Evolutionary conservation across 305 asterid species (phyloP).

Genomic region (Fraxinus floribunda): DNA sequence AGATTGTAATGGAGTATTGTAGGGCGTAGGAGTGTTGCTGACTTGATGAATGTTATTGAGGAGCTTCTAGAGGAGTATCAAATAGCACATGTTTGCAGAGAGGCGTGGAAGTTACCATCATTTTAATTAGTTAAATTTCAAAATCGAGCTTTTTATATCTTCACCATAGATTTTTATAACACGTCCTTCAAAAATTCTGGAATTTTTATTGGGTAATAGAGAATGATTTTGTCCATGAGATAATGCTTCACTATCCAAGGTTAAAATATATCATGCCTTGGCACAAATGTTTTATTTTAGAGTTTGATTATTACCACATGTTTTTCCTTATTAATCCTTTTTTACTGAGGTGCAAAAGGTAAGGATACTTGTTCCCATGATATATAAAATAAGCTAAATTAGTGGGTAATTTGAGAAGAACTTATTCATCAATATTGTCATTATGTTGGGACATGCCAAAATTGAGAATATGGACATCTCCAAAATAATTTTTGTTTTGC

Average conservation of each 20-base stretch:
- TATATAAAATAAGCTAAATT: neutral
- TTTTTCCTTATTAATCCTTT: neutral
- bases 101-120: slow-evolving; percentile 17
- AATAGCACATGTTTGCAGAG: slow-evolving; percentile 58
- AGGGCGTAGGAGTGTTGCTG: slow-evolving; percentile 97
- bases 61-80: slow-evolving; percentile 88
- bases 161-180: neutral
- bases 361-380: neutral
- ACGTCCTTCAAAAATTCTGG: neutral
- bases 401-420: no score
- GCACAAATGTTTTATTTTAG: neutral
- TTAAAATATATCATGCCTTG: neutral
- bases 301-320: slow-evolving; percentile 10
- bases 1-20: slow-evolving; percentile 98
- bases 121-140: slow-evolving; percentile 24
- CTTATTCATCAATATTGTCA: no score
- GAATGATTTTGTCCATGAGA: no score
- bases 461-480: neutral
- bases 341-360: neutral
- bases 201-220: neutral
- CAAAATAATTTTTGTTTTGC: neutral
- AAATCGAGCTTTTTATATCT: neutral
- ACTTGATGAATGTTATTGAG: slow-evolving; percentile 81
- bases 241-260: neutral
- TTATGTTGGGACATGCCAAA: slow-evolving; percentile 7